Evolutionary conservation across 164 flowering plant genomes (phyloP).

Genomic region (Aristolochia contorta): DNA sequence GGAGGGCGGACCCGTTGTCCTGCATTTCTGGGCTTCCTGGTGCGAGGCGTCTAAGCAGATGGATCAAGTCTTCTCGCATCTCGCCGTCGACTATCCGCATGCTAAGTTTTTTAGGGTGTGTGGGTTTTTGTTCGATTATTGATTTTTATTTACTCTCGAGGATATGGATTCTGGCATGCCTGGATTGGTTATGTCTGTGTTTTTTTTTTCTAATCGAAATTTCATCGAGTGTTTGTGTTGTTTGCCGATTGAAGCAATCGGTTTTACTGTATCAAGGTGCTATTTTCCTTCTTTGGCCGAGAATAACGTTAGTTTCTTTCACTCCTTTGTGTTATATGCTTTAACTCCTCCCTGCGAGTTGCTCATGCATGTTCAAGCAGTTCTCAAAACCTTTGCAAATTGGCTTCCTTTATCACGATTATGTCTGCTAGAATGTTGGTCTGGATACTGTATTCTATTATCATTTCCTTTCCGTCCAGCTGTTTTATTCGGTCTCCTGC

Average conservation of each 20-base stretch:
- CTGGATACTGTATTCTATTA: too few relatives aligned
- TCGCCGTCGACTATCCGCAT: constrained; percentile 81
- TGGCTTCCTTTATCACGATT: too few relatives aligned
- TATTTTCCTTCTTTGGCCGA: not conserved
- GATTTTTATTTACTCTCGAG: not conserved
- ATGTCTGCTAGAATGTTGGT: too few relatives aligned
- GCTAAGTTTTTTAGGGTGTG: constrained; percentile 68
- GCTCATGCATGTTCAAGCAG: too few relatives aligned
- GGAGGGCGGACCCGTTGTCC: constrained; percentile 38
- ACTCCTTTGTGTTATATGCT: not conserved
- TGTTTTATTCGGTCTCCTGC: too few relatives aligned
- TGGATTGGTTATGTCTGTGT: not conserved
- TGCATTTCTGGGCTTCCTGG: constrained; percentile 99
- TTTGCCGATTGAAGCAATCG: not conserved
- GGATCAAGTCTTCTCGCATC: constrained; percentile 90
- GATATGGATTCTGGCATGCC: too few relatives aligned
- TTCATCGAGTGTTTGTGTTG: not conserved
- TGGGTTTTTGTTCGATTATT: constrained; percentile 1
- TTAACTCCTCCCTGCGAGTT: not conserved
- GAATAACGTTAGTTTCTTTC: not conserved
- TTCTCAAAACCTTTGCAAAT: too few relatives aligned
- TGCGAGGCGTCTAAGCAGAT: constrained; percentile 96
- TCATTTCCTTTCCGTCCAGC: too few relatives aligned
- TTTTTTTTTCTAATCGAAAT: not conserved
- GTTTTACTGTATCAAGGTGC: not conserved